Evolutionary conservation across 371 early-diverging fungal species (phyloP), one percentile per base, ranked within the genome.

Genomic region (Apophysomyces variabilis): DNA sequence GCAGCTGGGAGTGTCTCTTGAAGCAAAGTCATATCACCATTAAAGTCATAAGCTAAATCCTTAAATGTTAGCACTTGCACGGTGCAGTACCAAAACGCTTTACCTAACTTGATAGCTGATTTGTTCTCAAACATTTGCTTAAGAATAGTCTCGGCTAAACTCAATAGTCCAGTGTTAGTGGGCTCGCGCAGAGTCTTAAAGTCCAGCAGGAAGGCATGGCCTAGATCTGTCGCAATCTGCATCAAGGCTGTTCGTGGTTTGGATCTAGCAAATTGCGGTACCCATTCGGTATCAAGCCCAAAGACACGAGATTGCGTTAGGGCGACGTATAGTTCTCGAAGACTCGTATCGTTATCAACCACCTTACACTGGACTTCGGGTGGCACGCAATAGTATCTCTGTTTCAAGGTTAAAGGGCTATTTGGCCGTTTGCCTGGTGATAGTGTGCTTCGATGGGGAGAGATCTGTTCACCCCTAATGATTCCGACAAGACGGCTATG

Each of bases 271-370:
- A 83, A 75, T 13, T 66, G 57, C 5, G 83, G 83, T 9, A 79
- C 73, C 83, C 83, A 83, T 66, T 83, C 83, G 0, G 80, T 78
- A 68, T 83, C 83, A 9, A 83, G 60, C 7, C 83, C 80, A 50
- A 73, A 76, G 0, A 76, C 18, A 9, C 59, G 58, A 13, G 70
- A 67, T 14, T 65, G 50, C 0, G 54, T 39, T 3, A 83, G 58
- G 0, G 69, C 36, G 9, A 58, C 61, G 21, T 70, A 68, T 74
- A 83, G 76, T 8, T 62, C 65, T 13, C 66, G 43, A 16, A 80
- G 38, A 0, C 64, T 56, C 12, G 66, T 64, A 12, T 68, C 62
- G 37, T 72, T 68, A 47, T 83, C 71, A 0, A 83, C 78, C 61
- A 76, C 62, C 36, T 75, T 50, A 5, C 71, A 62, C 36, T 66